Evolutionary conservation across 306 rosid genomes (phyloP), one percentile per base, ranked within the genome.

Genomic region (Cucurbita pepo): DNA sequence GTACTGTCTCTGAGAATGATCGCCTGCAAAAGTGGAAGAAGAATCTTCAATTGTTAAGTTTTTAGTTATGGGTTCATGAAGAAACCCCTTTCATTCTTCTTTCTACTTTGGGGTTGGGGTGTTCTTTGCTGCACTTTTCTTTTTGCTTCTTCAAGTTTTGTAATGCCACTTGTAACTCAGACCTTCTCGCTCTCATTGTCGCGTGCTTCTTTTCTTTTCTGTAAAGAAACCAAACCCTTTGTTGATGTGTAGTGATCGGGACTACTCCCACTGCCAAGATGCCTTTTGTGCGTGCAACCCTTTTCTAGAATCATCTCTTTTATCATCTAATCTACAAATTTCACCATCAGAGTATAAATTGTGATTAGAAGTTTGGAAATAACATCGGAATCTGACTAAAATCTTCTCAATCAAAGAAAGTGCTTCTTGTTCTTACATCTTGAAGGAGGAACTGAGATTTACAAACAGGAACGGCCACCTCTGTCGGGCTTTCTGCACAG

Each of bases 401-500:
- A 45, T 22, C 22, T 67, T 67, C 21, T 47, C 41, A 67, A 67
- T 12, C 7, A 22, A 48, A 16, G 13, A 22, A 22, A 7, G 40
- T 15, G 71, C 52, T 64, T 19, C 11, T 11, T 18, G 13, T 10
- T 47, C 56, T 21, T 4, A 11, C 7, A 67, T 47, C 41, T 47
- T 47, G 56, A 45, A 45, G 11, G 21, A 67, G 11, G 21, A 67
- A 22, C 3, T 30, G 34, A 7, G 18, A 10, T 12, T 83, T 78
- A 92, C 72, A 85, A 61, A 57, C 92, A 83, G 1, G 97, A 86
- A n/a, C 14, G 77, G 52, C 77, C 38, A 55, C 76, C 75, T 75
- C 71, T 62, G 37, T 83, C 81, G n/a, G 59, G 80, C 61, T 43
- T 44, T n/a, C 55, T 57, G 70, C 70, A 19, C 22, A 43, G 78